phyloP scores from a whole-genome alignment of 176 grass and related monocot species.

The Eleusine indica region DNA sequence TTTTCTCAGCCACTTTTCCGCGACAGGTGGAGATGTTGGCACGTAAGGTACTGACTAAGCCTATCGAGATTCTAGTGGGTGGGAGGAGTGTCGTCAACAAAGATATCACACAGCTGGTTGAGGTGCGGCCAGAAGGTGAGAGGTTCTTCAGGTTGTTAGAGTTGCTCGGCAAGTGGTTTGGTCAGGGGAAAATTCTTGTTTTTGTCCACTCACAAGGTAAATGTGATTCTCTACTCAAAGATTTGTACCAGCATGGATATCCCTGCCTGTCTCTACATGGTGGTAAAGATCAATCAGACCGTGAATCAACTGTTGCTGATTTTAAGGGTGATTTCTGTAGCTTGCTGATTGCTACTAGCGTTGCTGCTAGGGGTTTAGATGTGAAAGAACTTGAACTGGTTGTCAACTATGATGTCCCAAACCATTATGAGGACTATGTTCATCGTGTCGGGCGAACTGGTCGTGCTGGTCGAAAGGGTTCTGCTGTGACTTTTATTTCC shows the following conservation, averaged over 20 bases:
- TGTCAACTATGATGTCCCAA: slow-evolving; percentile 91
- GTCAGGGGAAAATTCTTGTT: slow-evolving; percentile 94
- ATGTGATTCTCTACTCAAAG: slow-evolving; percentile 93
- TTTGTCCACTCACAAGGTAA: slow-evolving; percentile 99
- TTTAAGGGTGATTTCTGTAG: slow-evolving; percentile 92
- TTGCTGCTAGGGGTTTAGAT: slow-evolving; percentile 95
- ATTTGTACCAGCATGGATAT: slow-evolving; percentile 90
- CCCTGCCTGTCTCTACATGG: slow-evolving; percentile 88
- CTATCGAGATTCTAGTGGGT: slow-evolving; percentile 90
- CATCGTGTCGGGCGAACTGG: slow-evolving; percentile 95
- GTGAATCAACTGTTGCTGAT: slow-evolving; percentile 90
- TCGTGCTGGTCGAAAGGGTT: slow-evolving; percentile 87
- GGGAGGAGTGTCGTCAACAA: slow-evolving; percentile 97
- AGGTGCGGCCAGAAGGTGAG: slow-evolving; percentile 79
- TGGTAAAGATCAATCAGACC: slow-evolving; percentile 92
- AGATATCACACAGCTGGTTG: slow-evolving; percentile 86
- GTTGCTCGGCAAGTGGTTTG: slow-evolving; percentile 86
- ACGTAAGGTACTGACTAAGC: slow-evolving; percentile 82
- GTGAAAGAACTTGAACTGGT: slow-evolving; percentile 97
- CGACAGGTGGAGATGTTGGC: slow-evolving; percentile 92
- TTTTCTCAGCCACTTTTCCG: slow-evolving; percentile 96
- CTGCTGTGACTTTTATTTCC: slow-evolving; percentile 90
- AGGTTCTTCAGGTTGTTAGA: slow-evolving; percentile 85
- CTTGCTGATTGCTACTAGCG: slow-evolving; percentile 85
- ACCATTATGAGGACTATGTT: slow-evolving; percentile 99